Evolutionary conservation across 2,329 filamentous ascomycete species (phyloP), one percentile per base, ranked within the genome.

Genomic region (Epichloe bromicola): DNA sequence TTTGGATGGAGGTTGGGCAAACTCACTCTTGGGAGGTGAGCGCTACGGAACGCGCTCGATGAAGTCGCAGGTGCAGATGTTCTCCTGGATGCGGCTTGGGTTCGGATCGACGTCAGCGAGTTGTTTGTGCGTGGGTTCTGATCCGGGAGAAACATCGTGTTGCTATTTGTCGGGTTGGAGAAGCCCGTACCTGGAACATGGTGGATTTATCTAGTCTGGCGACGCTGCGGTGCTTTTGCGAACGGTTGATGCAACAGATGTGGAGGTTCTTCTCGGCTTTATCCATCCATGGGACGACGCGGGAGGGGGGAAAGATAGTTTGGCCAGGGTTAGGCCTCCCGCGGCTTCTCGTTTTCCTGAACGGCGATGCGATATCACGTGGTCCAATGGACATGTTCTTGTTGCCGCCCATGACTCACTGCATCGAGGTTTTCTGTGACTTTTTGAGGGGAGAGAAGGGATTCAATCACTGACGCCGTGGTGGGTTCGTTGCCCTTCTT

Each of bases 41-140:
- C 23, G 93, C 74, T 34, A 95, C 85, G 23, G 86, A 90, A 54
- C 86, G 81, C 43, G 90, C 89, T 50, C 89, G 83, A 69, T 95
- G 90, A 56, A 86, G 74, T 55, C 89, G 86, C 48, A 95, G 75
- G 56, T 80, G 86, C 64, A 94, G 86, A 55, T 79, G 78, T 64
- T 89, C 83, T 64, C 82, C 79, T 40, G 83, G 84, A 62, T 85
- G 78, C 57, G 76, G 75, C 78, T 82, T 60, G 17, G 26, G 26
- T 10, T 30, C 8, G 26, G 26, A 23, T 23, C 8, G 10, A 30
- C 30, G 10, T 30, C 30, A 30, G 30, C 26, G 26, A 30, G 30
- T 5, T 15, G 1, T 26, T 7, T 3, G 7, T 15, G 11, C 20
- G 26, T n/a, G 12, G 15, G n/a, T 33, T 37, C 39, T 37, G 33